Base-by-base conservation (phyloP, 352 stramenopile genomes). In the Pythium catenulatum region DNA sequence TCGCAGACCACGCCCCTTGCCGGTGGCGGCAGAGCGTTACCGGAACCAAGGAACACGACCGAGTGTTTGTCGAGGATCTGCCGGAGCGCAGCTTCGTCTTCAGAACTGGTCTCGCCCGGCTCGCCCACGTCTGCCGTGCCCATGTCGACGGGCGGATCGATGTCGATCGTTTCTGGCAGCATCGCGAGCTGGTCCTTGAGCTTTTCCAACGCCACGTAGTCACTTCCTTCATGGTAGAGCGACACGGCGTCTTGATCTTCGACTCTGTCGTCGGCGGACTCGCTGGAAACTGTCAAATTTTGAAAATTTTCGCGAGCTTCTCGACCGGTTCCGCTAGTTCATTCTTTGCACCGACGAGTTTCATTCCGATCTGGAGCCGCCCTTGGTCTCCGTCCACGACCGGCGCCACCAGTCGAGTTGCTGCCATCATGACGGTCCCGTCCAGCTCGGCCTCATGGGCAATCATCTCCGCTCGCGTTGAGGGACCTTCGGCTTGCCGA, bases 51-150 rank as follows among this genome's bases (percentile, higher is more conserved):
- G 58, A 82, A 86, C 3, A 5, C 78, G 5, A 32, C 11, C 30
- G 9, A 17, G 48, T 82, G 48, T n/a, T 72, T 61, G 0, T 82
- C 46, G 11, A 86, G 27, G 25, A 56, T 27, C 46, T 2, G 30
- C 17, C 61, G 32, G 61, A 72, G 37, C 3, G 27, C 8, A 4
- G 30, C 39, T 34, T 65, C 63, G 25, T 69, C 54, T n/a, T 56
- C 58, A 3, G 32, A 4, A 2, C 56, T 77, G 41, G 13, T 80
- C 32, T 63, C 69, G 34, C 73, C 80, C 14, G 25, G 27, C 45
- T 87, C 80, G 30, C 80, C 70, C 37, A 87, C 63, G 41, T 87
- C 72, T n/a, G 80, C 80, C 13, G 6, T 30, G n/a, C 13, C 27
- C 69, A 86, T 80, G 48, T 76, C 65, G 5, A 25, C 58, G 23